Percentiles rank a stretch among this genome's conserved stretches.
phyloP scores from a whole-genome alignment of 805 yeast species.

The Candida orba region DNA sequence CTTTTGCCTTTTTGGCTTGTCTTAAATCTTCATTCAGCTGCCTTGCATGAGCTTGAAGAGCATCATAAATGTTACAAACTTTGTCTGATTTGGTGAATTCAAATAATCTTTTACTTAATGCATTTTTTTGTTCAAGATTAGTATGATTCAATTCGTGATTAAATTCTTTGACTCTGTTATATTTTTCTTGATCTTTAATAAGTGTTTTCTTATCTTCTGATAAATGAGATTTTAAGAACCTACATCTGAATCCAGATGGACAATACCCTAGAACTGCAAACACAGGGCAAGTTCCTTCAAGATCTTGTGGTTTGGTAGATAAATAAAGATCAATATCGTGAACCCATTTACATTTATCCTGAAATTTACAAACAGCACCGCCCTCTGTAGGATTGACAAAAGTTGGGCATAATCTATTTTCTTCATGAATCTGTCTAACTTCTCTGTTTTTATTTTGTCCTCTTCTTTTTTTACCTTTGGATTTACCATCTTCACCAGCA shows the following conservation, averaged over 20 bases:
- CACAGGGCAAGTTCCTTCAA: conserved; percentile 80
- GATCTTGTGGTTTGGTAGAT: conserved; percentile 58
- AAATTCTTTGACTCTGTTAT: conserved; percentile 26
- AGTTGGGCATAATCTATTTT: conserved; percentile 56
- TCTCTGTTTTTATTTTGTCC: conserved; percentile 87
- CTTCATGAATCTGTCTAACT: conserved; percentile 59
- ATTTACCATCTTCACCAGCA: conserved; percentile 26
- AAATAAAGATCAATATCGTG: conserved; percentile 71
- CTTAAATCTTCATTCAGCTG: conserved; percentile 29
- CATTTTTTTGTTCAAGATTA: conserved; percentile 30
- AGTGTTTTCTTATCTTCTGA: conserved; percentile 34
- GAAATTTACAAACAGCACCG: conserved; percentile 43
- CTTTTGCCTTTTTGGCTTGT: conserved; percentile 20
- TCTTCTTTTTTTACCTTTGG: conserved; percentile 39
- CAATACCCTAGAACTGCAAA: conserved; percentile 77
- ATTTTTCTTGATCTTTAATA: conserved; percentile 35
- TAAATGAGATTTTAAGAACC: conserved; percentile 78
- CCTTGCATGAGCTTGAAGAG: conserved; percentile 36
- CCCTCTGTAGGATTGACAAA: conserved; percentile 46
- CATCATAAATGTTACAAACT: conserved; percentile 58
- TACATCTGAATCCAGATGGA: conserved; percentile 87
- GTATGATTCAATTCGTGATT: conserved; percentile 64
- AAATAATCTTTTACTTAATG: conserved; percentile 44
- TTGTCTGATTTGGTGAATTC: conserved; percentile 50
- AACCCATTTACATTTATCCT: conserved; percentile 62